Conservation (phyloP, 2,329 filamentous ascomycete species). For the Beauveria brongniartii region DNA sequence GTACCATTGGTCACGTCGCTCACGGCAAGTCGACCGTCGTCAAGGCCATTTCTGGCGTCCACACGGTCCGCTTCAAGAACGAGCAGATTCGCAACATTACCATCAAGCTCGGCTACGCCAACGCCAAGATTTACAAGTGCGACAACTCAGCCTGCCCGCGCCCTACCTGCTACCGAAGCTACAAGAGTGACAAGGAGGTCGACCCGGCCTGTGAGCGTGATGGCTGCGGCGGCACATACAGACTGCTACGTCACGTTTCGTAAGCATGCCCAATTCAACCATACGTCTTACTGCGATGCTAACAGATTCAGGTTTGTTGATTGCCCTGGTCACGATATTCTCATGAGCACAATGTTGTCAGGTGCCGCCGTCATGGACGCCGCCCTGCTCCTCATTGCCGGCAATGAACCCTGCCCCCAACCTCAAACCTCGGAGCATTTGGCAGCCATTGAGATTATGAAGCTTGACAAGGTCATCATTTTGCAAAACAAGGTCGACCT, state of each 20-base stretch:
- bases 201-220: slow-evolving; percentile 93
- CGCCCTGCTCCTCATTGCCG: slow-evolving; percentile 88
- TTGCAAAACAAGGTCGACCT: slow-evolving; percentile 99
- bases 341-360: slow-evolving; percentile 99
- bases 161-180: slow-evolving; percentile 92
- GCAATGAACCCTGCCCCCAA: slow-evolving; percentile 97
- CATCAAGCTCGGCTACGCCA: slow-evolving; percentile 99
- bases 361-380: slow-evolving; percentile 99
- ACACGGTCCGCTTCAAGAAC: slow-evolving; percentile 99
- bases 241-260: slow-evolving; percentile 86
- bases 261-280: slow-evolving; percentile 36
- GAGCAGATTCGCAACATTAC: slow-evolving; percentile 98
- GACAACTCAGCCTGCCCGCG: slow-evolving; percentile 85
- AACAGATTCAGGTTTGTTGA: slow-evolving; percentile 69
- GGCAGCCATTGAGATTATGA: slow-evolving; percentile 99
- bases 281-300: background rate
- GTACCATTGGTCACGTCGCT: slow-evolving; percentile 96
- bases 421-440: slow-evolving; percentile 98
- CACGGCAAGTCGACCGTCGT: slow-evolving; percentile 99
- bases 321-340: slow-evolving; percentile 99
- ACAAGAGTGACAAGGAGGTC: slow-evolving; percentile 98
- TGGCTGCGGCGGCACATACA: slow-evolving; percentile 80
- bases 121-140: slow-evolving; percentile 99
- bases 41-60: slow-evolving; percentile 97
- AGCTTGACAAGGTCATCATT: slow-evolving; percentile 98